These are phyloP conservation scores for Penicillium sp. DNA, from an alignment of 2,329 filamentous ascomycete species.

Conservation along the genomic window DNA sequence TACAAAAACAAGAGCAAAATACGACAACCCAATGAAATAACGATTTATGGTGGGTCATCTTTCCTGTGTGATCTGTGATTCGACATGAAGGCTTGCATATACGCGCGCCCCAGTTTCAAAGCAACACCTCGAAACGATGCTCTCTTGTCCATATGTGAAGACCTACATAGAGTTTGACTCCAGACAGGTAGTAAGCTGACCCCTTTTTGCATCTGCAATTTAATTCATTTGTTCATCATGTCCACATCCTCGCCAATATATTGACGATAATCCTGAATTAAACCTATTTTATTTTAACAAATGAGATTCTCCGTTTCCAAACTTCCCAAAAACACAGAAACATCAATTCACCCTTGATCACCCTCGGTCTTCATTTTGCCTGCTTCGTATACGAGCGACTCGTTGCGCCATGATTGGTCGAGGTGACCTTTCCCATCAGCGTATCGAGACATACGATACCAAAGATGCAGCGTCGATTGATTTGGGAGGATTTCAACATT, in stretches of 20 bases:
- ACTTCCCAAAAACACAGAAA: too few species aligned
- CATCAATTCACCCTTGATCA: neutral
- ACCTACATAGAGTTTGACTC: too few species aligned
- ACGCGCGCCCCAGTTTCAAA: neutral
- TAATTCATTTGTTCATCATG: too few species aligned
- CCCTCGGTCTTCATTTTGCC: neutral
- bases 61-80: too few species aligned
- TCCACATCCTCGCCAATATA: too few species aligned
- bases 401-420: neutral
- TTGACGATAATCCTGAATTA: too few species aligned
- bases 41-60: neutral
- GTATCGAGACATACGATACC: neutral
- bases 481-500: slow-evolving; percentile 4
- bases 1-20: too few species aligned
- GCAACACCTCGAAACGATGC: neutral
- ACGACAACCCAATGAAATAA: neutral
- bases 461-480: neutral
- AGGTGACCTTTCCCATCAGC: neutral
- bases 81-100: neutral
- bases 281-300: too few species aligned
- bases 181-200: too few species aligned
- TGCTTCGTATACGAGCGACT: neutral
- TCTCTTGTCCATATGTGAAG: too few species aligned
- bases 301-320: too few species aligned
- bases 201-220: too few species aligned